Evolutionary conservation across 495 filamentous ascomycete species (phyloP), one percentile per base, ranked within the genome.

Genomic region (Penicillium ochrochloron): DNA sequence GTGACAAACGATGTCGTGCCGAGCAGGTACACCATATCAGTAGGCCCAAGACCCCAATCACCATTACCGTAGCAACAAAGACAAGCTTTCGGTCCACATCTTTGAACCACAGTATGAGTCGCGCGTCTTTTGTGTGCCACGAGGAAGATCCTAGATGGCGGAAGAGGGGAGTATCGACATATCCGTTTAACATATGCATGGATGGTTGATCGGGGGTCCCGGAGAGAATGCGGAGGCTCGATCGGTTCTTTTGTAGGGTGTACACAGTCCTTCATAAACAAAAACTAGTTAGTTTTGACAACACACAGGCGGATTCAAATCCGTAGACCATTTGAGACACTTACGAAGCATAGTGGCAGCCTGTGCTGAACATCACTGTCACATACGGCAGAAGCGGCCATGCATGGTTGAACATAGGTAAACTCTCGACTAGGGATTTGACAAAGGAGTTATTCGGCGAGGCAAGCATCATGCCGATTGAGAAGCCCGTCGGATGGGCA

Each of bases 301-400:
- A 48, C 11, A 25, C 19, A 14, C 1, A 25, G 5, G 10, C 4
- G 21, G 0, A 46, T 3, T 2, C 6, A 5, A 11, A 11, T 23
- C 4, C 21, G 21, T 48, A 14, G 44, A 48, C 42, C 19, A 19
- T 37, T 41, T 17, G 19, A 31, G 51, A 19, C 5, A 54, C 51
- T n/a, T n/a, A 54, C 51, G 51, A 54, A 19, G 51, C 51, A 34
- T 54, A 54, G 51, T 54, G 51, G n/a, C 51, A 54, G 6, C 51
- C 51, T 1, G 51, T 54, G 14, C 51, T 54, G 31, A 54, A 54
- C 51, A 54, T 54, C 27, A 54, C 27, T 21, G 51, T 54, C 27
- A 54, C 51, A 17, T 54, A 54, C 17, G 51, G 27, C 14, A 54
- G 15, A 19, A 54, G 51, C 51, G 51, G 51, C 27, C 25, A 54